Conservation (phyloP, 2,329 filamentous ascomycete species). For the Tolypocladium sp. region DNA sequence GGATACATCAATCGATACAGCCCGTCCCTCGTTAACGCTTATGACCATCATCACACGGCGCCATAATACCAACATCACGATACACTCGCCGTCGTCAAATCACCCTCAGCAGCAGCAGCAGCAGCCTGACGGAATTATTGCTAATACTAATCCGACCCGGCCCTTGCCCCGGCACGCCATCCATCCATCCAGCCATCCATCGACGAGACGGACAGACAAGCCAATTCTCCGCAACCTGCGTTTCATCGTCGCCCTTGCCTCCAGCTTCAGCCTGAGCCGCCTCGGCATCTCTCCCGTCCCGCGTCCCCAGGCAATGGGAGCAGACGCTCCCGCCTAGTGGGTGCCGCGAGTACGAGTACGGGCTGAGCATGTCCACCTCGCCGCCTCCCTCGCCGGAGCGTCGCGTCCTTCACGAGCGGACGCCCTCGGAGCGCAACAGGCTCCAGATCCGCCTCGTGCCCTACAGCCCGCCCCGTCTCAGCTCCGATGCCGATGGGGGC, state of each 20-base stretch:
- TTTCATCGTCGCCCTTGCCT: neutral
- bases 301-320: neutral
- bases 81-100: neutral
- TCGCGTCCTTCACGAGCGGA: conserved; percentile 13
- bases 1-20: neutral
- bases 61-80: neutral
- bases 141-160: neutral
- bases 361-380: conserved; percentile 22
- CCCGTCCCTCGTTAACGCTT: neutral
- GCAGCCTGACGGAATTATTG: neutral
- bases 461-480: conserved; percentile 27
- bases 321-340: neutral
- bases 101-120: neutral
- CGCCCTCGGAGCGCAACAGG: conserved; percentile 10
- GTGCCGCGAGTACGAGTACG: neutral
- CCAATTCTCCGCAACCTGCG: neutral
- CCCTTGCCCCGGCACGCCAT: neutral
- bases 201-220: neutral
- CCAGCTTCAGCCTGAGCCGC: neutral
- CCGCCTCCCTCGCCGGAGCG: conserved; percentile 18
- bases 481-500: conserved; percentile 19
- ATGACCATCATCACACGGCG: neutral
- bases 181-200: neutral
- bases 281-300: neutral
- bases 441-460: conserved; percentile 28